Base-by-base conservation (phyloP, 1,284 basidiomycete genomes). In the Tylopilus sp. region DNA sequence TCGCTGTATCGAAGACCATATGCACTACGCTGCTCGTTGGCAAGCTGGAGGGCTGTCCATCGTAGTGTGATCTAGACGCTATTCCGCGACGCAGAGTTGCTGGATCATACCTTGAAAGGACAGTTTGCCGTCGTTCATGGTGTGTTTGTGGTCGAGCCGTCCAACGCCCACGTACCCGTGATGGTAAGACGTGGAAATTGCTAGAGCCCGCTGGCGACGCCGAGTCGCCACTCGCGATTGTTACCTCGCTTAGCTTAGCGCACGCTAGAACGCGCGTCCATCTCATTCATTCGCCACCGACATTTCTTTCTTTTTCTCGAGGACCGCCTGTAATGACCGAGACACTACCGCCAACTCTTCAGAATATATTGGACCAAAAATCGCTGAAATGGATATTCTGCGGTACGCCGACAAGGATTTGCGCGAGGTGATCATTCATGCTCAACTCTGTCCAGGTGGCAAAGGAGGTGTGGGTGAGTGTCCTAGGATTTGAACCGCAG, bases 381-480 rank as follows among this genome's bases (percentile, higher is more conserved):
- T 83, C 85, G 30, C 72, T 94, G 56, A 94, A 94, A 69, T 95
- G 92, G 92, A 95, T 95, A 67, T 95, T 95, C 69, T 95, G 92
- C 66, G 92, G 92, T 82, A 71, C 55, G 87, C 20, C 20, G 24
- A 14, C 43, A 38, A n/a, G 10, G 26, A 17, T 30, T 11, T 20
- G 15, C 15, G 12, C 31, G 39, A 41, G 47, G 37, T 48, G 36
- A 55, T 37, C 46, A 37, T 47, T 53, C 53, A 55, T 45, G 36
- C 44, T 51, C 51, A 35, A 31, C 48, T 50, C 53, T 18, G 52
- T 55, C 31, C 63, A 94, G 91, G 91, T 76, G 91, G 91, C 53
- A 95, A 94, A 78, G 91, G 91, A 69, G 91, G 91, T 75, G 91
- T 95, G 59, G 91, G 91, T 87, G 70, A 72, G 89, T 73, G 21